Evolutionary conservation across 345 rosid genomes (phyloP), one percentile per base, ranked within the genome.

Genomic region (Lumnitzera littorea): DNA sequence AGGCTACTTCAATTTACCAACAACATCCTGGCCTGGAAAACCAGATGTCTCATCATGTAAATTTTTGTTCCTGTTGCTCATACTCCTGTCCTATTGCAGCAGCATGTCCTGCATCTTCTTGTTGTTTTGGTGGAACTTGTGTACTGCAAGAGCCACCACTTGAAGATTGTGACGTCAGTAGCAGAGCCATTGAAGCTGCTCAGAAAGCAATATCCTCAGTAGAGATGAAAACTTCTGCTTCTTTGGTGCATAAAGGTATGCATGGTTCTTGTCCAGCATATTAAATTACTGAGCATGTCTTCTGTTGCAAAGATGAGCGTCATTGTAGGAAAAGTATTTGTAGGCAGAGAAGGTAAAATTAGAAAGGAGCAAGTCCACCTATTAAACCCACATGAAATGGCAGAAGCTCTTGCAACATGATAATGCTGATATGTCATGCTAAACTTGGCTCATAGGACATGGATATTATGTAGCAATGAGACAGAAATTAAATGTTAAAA

Each of bases 171-270:
- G 76, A 70, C 58, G 56, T 85, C 67, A 62, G 70, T n/a, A 71
- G 77, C 64, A 80, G 64, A 48, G 87, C 79, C 17, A 72, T 85
- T 64, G 82, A 68, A 69, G 86, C 84, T 66, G 81, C 80, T 3
- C 76, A 68, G 72, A 78, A 57, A 74, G 91, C 88, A 41, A 51
- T 85, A 47, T 78, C 81, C 46, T 82, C 84, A 36, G 46, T 70
- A 64, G 79, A 72, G 65, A 49, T 23, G 14, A 52, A 54, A 49
- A 16, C 50, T 57, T 60, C 70, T 50, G 16, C 50, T 55, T 36
- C 43, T 36, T 36, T 36, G 11, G 20, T 25, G 51, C 58, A 46
- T 66, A 71, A 71, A 71, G 84, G 86, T 78, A 49, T 59, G 59
- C 25, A 13, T 59, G 23, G 17, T 55, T 58, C 24, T 46, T 47